Base-by-base conservation (phyloP, 345 rosid species). In the Pugionium cornutum region DNA sequence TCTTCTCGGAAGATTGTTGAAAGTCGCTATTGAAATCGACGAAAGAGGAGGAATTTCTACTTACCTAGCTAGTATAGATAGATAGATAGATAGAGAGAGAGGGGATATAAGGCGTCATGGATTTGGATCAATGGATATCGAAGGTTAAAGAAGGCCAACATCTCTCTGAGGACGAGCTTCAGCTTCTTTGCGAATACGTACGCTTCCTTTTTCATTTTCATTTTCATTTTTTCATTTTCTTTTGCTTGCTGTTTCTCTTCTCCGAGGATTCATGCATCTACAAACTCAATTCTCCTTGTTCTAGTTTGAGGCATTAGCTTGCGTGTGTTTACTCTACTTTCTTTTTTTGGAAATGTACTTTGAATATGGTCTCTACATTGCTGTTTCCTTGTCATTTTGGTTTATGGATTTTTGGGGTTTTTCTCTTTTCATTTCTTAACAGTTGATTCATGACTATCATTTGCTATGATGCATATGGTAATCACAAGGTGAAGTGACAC, bases 121-220 rank as follows among this genome's bases (percentile, higher is more conserved):
- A 95, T 82, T 91, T 95, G 83, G 97, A 91, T 81, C 91, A 88
- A 75, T 95, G 99, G 99, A 91, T 95, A 49, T 73, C 84, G 2
- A 95, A 91, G 84, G 97, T 91, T 40, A 91, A 95, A 80, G 99
- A 89, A 66, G 98, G 95, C 53, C 91, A 91, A 62, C 95, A 91
- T 66, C 95, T 95, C n/a, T 70, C 86, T 64, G 96, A 95, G 64
- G 91, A 91, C 83, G 99, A 95, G 77, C 97, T 95, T 46, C 97
- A 95, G 76, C 96, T 88, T 53, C 96, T 95, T 57, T 95, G 99
- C 81, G 99, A 95, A 89, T 91, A 83, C 66, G 99, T 95, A 76
- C 50, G 8, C 27, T 18, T 18, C 18, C 44, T 63, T 11, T 37
- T 25, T 34, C 28, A 9, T 25, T 67, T 29, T 39, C 63, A 18